phyloP scores from a whole-genome alignment of 176 grass and related monocot genomes.

The Tillandsia leiboldiana region DNA sequence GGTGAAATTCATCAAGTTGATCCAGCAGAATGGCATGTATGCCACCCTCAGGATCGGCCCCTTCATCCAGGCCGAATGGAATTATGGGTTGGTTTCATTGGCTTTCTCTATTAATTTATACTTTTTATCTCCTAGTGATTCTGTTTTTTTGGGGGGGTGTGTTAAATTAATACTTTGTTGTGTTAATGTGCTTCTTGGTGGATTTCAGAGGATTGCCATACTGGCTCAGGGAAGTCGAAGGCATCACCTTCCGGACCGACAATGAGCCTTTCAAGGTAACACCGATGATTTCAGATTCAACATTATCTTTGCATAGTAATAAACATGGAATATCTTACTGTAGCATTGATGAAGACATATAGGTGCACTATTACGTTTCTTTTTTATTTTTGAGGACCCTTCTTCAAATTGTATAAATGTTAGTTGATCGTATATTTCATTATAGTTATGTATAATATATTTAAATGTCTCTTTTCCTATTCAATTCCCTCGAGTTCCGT shows the following conservation, averaged over 20 bases:
- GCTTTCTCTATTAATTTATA: too few relatives aligned
- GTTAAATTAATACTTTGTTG: neutral
- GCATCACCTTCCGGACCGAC: slow-evolving; percentile 59
- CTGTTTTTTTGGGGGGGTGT: neutral
- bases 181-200: neutral
- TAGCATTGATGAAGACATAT: neutral
- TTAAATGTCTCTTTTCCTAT: too few relatives aligned
- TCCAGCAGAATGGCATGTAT: slow-evolving; percentile 53
- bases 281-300: neutral
- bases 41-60: slow-evolving; percentile 65
- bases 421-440: too few relatives aligned
- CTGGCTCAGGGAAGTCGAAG: slow-evolving; percentile 67
- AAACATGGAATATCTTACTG: neutral
- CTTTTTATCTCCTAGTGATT: neutral
- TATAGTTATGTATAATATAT: too few relatives aligned
- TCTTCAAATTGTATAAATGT: neutral
- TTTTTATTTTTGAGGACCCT: neutral
- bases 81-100: slow-evolving; percentile 57
- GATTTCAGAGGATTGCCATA: slow-evolving; percentile 68
- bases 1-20: slow-evolving; percentile 59
- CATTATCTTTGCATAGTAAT: neutral
- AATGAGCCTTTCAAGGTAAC: slow-evolving; percentile 76
- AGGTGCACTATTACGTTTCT: too few relatives aligned
- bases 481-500: too few relatives aligned
- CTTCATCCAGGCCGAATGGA: slow-evolving; percentile 89